Conservation (phyloP, 106 monocot genomes). For the Dioscorea zingiberensis region DNA sequence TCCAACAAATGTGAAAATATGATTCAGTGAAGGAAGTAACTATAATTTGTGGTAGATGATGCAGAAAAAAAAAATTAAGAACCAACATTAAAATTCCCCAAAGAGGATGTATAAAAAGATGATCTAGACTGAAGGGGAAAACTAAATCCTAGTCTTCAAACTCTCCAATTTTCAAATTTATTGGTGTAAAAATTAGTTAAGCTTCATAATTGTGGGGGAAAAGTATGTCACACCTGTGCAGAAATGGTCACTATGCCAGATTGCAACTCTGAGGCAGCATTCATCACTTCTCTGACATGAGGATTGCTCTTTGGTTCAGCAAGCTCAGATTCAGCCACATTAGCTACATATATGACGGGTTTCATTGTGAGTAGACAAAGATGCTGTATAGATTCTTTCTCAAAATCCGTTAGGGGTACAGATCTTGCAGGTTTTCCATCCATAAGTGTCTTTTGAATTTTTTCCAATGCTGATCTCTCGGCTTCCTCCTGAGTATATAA, state of each 20-base stretch:
- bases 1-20: no score
- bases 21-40: no score
- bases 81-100: no score
- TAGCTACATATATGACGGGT: constrained; percentile 93
- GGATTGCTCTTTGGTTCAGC: constrained; percentile 62
- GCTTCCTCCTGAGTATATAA: constrained; percentile 57
- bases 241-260: constrained; percentile 87
- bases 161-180: no score
- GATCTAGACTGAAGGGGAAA: no score
- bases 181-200: no score
- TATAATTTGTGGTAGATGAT: no score
- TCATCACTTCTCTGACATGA: constrained; percentile 68
- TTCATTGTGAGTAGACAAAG: constrained; percentile 98
- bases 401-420: constrained; percentile 69
- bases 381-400: constrained; percentile 82
- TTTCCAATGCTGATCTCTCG: constrained; percentile 83
- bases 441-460: constrained; percentile 72
- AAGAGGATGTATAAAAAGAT: no score
- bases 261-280: constrained; percentile 73
- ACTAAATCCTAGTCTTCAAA: no score
- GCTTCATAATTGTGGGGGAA: no score
- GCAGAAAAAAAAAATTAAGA: no score
- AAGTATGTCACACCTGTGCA: constrained; percentile 60
- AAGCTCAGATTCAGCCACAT: constrained; percentile 92
- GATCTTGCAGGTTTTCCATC: constrained; percentile 97